A percentile compares a stretch with the other conserved stretches of the same genome.
Conservation (phyloP, 345 rosid species). For the Gossypium sturtianum region DNA sequence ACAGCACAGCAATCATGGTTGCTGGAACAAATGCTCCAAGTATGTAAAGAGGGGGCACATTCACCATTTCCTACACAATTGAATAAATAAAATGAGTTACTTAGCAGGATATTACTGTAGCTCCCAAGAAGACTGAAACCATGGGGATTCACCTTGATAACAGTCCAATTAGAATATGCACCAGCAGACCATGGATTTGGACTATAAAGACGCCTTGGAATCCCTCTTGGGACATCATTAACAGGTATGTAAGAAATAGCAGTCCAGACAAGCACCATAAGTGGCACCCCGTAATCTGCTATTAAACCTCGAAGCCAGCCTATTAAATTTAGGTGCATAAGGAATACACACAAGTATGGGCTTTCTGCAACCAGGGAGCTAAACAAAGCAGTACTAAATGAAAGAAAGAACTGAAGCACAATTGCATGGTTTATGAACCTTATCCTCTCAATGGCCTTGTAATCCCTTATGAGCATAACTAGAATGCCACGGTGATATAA, state of each 20-base stretch:
- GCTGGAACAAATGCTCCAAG: slow-evolving; percentile 72
- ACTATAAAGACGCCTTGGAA: slow-evolving; percentile 73
- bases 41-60: slow-evolving; percentile 50
- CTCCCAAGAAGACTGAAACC: neutral
- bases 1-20: slow-evolving; percentile 70
- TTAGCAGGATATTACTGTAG: neutral
- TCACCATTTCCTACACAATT: slow-evolving; percentile 63
- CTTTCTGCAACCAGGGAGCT: neutral
- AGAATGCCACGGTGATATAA: neutral
- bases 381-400: neutral
- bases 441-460: neutral
- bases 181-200: slow-evolving; percentile 39
- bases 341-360: neutral
- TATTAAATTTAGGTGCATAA: slow-evolving; percentile 13
- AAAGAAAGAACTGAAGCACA: slow-evolving; percentile 5
- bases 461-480: neutral
- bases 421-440: neutral
- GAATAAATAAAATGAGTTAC: slow-evolving; percentile 6
- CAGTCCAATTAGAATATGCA: slow-evolving; percentile 55
- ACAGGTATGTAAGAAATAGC: slow-evolving; percentile 45
- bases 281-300: slow-evolving; percentile 86
- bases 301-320: slow-evolving; percentile 55
- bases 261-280: slow-evolving; percentile 80
- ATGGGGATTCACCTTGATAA: slow-evolving; percentile 41
- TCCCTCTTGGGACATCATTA: slow-evolving; percentile 50